Percentiles rank a stretch among this genome's conserved stretches.
phyloP scores from a whole-genome alignment of 2,329 filamentous ascomycete genomes.

The Colletotrichum karsti region DNA sequence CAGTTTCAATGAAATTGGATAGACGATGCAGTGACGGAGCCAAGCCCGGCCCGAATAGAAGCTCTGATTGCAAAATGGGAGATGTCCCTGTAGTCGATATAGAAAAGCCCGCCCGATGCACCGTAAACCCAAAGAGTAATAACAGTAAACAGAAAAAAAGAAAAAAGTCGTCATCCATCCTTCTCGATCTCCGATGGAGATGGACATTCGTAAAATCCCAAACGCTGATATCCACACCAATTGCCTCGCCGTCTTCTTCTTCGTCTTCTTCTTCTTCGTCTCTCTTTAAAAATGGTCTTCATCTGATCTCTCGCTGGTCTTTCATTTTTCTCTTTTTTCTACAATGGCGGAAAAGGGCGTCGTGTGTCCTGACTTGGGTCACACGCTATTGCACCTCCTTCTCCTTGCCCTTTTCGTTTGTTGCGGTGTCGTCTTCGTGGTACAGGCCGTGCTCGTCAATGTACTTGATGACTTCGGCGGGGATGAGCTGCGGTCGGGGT shows the following conservation, averaged over 20 bases:
- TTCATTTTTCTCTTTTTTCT: background rate
- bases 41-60: background rate
- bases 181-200: background rate
- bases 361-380: background rate
- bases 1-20: no score
- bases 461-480: slow-evolving; percentile 78
- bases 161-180: slow-evolving; percentile 5
- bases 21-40: background rate
- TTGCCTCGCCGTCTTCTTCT: background rate
- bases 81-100: slow-evolving; percentile 11
- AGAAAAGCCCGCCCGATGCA: slow-evolving; percentile 14
- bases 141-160: background rate
- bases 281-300: background rate
- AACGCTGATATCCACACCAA: slow-evolving; percentile 26
- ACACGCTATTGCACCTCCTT: slow-evolving; percentile 23
- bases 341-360: background rate
- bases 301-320: background rate
- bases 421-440: slow-evolving; percentile 48
- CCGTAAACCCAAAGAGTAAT: slow-evolving; percentile 1
- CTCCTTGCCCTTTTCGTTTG: slow-evolving; percentile 24
- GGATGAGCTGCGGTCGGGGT: slow-evolving; percentile 79
- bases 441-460: slow-evolving; percentile 75
- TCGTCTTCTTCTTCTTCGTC: background rate
- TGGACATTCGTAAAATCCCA: slow-evolving; percentile 4
- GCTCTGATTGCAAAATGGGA: slow-evolving; percentile 12